phyloP scores from a whole-genome alignment of 2,329 filamentous ascomycete genomes.

The Cryphonectria carpinicola region DNA sequence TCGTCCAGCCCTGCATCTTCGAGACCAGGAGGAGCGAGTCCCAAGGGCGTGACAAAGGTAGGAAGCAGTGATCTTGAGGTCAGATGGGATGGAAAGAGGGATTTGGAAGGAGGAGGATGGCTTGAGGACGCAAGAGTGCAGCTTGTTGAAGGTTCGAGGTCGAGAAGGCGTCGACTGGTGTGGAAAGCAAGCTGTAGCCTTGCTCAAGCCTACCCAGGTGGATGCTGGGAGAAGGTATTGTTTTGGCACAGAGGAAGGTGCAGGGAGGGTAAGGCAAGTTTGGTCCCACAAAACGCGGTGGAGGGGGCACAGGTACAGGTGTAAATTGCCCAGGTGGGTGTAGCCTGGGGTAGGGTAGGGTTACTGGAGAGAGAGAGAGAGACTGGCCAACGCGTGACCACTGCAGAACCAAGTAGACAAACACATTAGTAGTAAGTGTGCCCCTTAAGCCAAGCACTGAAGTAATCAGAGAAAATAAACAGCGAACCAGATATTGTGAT shows the following conservation, averaged over 20 bases:
- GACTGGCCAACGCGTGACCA: background rate
- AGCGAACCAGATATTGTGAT: background rate
- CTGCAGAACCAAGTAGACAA: background rate
- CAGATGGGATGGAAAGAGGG: background rate
- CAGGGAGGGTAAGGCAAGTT: background rate
- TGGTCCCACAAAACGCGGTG: background rate
- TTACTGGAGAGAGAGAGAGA: background rate
- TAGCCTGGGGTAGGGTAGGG: background rate
- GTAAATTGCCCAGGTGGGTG: background rate
- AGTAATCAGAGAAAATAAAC: background rate
- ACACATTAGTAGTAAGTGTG: background rate
- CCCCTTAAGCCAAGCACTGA: background rate
- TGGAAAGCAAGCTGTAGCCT: background rate
- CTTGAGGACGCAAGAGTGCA: background rate
- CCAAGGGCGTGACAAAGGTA: background rate
- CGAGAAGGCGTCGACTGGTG: background rate
- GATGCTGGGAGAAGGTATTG: background rate
- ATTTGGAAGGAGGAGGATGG: background rate
- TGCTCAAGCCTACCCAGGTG: background rate
- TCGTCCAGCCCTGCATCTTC: background rate
- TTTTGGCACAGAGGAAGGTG: background rate
- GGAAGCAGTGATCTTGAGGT: background rate
- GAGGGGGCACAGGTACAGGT: background rate
- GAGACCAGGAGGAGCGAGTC: background rate
- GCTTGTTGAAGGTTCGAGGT: background rate